These are phyloP conservation scores for Neurospora intermedia DNA, from an alignment of 495 filamentous ascomycete genomes.

Conservation along the genomic window DNA sequence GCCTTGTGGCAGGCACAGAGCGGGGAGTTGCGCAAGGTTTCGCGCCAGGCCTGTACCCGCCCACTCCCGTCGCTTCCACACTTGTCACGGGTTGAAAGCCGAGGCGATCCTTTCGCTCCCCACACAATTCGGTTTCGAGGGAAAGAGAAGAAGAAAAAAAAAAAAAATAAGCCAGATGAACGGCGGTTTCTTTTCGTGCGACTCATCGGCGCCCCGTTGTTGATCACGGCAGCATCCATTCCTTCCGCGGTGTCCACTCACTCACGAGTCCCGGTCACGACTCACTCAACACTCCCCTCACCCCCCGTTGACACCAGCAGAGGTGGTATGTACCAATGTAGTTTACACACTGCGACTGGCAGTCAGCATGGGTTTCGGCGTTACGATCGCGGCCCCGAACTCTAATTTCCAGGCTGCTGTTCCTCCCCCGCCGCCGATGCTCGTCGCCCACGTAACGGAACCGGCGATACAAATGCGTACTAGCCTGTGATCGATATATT, in stretches of 20 bases:
- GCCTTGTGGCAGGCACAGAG: neutral
- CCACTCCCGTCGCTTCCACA: neutral
- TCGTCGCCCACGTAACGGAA: neutral
- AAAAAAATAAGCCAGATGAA: neutral
- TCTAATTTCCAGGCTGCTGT: neutral
- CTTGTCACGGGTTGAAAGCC: neutral
- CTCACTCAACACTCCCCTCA: neutral
- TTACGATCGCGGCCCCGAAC: neutral
- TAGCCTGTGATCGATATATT: neutral
- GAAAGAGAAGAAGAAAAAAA: neutral
- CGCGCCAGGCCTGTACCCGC: neutral
- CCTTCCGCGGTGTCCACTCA: neutral
- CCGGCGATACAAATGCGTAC: neutral
- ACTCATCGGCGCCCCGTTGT: neutral
- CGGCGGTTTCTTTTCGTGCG: neutral
- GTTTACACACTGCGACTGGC: neutral
- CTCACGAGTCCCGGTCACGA: neutral
- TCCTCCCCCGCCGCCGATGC: neutral
- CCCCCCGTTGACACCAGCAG: neutral
- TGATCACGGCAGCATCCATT: neutral
- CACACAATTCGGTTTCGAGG: neutral
- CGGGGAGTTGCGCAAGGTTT: neutral
- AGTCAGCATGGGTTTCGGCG: neutral
- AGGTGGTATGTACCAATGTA: too few species aligned
- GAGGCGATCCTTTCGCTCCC: neutral